Percentiles rank a stretch among this genome's conserved stretches.
phyloP scores from a whole-genome alignment of 768 basidiomycete species.

The Gautieria morchelliformis region DNA sequence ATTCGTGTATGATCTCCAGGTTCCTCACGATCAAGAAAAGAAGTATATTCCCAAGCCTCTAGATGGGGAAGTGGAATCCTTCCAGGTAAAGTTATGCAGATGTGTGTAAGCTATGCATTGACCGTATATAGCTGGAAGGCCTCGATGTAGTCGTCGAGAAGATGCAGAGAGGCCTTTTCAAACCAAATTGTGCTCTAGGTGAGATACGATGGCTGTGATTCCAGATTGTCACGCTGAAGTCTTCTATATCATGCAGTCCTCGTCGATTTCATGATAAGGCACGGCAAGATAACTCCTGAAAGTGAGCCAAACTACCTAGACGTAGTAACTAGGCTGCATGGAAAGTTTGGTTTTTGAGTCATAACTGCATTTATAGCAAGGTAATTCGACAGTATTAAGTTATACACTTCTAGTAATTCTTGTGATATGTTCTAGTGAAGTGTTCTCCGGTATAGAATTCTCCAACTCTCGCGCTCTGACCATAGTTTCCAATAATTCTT shows the following conservation, averaged over 20 bases:
- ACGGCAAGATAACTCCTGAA: constrained; percentile 79
- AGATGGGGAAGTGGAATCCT: constrained; percentile 93
- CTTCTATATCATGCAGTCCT: constrained; percentile 43
- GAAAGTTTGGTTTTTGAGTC: constrained; percentile 35
- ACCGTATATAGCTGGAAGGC: constrained; percentile 45
- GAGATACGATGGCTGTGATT: constrained; percentile 16
- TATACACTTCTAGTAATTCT: neutral
- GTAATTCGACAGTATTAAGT: neutral
- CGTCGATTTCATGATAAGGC: constrained; percentile 82
- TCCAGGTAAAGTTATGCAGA: constrained; percentile 47
- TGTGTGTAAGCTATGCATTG: neutral
- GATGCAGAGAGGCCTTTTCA: constrained; percentile 71
- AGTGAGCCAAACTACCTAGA: constrained; percentile 78
- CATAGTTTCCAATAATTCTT: constrained; percentile 36
- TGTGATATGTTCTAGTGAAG: neutral
- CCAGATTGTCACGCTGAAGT: neutral
- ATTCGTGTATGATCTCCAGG: constrained; percentile 74
- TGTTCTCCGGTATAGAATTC: constrained; percentile 5
- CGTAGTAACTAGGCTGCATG: constrained; percentile 67
- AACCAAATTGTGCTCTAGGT: constrained; percentile 88
- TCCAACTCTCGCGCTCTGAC: constrained; percentile 36
- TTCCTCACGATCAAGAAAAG: constrained; percentile 45
- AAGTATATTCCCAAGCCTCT: constrained; percentile 59
- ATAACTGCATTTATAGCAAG: neutral
- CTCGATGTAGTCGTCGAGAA: constrained; percentile 51